These are phyloP conservation scores for Gymnopilus dilepis DNA, from an alignment of 768 basidiomycete species.

Conservation along the genomic window DNA sequence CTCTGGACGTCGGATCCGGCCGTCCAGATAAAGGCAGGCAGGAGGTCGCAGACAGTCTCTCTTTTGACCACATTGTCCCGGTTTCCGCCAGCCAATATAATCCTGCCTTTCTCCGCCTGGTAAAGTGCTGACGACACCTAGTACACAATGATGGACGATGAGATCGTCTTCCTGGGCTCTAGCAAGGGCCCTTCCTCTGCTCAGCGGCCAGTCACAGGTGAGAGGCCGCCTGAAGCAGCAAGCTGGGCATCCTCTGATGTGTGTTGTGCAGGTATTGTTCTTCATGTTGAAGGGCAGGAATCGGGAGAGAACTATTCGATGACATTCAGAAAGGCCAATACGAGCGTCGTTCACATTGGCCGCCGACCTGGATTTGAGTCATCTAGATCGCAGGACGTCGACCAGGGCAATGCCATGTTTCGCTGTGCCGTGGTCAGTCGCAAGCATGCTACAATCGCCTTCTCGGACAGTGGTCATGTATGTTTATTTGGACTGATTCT, in stretches of 20 bases:
- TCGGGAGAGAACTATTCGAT: constrained; percentile 50
- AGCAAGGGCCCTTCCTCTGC: constrained; percentile 33
- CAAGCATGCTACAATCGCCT: constrained; percentile 76
- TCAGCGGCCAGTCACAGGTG: constrained; percentile 47
- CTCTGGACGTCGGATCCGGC: constrained; percentile 24
- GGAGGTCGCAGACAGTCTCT: constrained; percentile 23
- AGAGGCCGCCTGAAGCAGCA: constrained; percentile 28
- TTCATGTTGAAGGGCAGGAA: constrained; percentile 61
- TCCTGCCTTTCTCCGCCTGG: constrained; percentile 7
- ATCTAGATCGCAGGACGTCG: constrained; percentile 42
- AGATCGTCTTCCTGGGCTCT: constrained; percentile 62
- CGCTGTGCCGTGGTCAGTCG: constrained; percentile 82
- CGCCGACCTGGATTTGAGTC: constrained; percentile 62
- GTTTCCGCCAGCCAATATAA: constrained; percentile 9
- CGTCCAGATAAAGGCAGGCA: constrained; percentile 24
- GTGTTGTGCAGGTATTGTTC: constrained; percentile 52
- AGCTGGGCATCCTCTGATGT: constrained; percentile 25
- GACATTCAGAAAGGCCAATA: constrained; percentile 56
- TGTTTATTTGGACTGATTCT: constrained; percentile 24
- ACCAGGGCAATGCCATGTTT: constrained; percentile 62
- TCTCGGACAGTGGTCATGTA: constrained; percentile 75
- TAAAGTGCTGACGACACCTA: neutral
- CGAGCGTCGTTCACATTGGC: constrained; percentile 65
- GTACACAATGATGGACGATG: constrained; percentile 49
- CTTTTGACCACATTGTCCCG: constrained; percentile 19